Evolutionary conservation across 202 grass and related monocot species (phyloP).

Genomic region (Musa balbisiana): DNA sequence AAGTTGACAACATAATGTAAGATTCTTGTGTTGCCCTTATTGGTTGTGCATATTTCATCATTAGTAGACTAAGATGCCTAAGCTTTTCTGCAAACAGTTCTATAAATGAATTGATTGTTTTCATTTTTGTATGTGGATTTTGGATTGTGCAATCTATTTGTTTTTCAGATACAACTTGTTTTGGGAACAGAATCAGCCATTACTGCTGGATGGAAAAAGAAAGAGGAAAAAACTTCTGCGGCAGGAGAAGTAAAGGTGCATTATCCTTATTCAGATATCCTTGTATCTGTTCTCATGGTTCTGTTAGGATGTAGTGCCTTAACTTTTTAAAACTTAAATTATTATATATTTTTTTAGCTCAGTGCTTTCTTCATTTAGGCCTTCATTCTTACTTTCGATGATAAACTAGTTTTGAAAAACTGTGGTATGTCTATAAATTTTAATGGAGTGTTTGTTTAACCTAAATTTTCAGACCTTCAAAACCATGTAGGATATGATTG

Average conservation of each 20-base stretch:
- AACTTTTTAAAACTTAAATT: too few relatives aligned
- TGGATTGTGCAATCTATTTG: slow-evolving; percentile 10
- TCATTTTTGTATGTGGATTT: background rate
- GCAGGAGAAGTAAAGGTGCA: slow-evolving; percentile 87
- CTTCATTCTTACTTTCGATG: too few relatives aligned
- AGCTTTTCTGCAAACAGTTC: background rate
- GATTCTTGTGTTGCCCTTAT: too few relatives aligned
- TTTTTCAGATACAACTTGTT: slow-evolving; percentile 83
- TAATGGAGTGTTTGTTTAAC: background rate
- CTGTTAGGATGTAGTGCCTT: background rate
- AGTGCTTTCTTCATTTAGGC: too few relatives aligned
- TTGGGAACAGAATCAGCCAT: slow-evolving; percentile 77
- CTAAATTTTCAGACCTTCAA: background rate
- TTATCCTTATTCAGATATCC: background rate
- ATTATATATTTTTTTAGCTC: too few relatives aligned
- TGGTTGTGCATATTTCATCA: too few relatives aligned
- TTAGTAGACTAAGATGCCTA: background rate
- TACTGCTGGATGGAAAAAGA: slow-evolving; percentile 91
- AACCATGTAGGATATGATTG: background rate
- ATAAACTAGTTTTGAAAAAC: too few relatives aligned
- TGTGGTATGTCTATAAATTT: background rate
- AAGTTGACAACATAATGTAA: too few relatives aligned
- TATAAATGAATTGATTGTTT: background rate
- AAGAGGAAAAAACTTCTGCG: slow-evolving; percentile 79
- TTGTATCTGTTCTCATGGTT: background rate